These are phyloP conservation scores for Astrocystis sublimbata DNA, from an alignment of 495 filamentous ascomycete genomes.

Conservation along the genomic window DNA sequence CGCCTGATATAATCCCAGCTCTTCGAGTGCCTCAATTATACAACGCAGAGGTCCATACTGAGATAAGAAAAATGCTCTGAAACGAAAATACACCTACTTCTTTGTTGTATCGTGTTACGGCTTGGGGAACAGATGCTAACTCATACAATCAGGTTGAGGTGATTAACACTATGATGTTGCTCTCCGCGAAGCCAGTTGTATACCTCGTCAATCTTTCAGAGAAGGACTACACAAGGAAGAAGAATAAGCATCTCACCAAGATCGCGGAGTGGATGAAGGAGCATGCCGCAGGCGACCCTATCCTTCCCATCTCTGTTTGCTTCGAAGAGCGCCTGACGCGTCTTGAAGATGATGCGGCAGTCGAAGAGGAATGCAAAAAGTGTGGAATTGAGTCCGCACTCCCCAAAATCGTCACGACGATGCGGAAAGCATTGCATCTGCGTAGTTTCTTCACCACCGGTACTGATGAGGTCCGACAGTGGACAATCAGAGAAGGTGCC, in stretches of 20 bases:
- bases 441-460: conserved; percentile 97
- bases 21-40: conserved; percentile 80
- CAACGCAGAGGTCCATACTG: conserved; percentile 76
- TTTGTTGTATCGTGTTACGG: conserved; percentile 26
- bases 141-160: conserved; percentile 74
- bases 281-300: conserved; percentile 80
- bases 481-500: conserved; percentile 94
- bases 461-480: conserved; percentile 95
- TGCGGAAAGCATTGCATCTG: conserved; percentile 88
- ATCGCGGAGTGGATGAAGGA: conserved; percentile 93
- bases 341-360: conserved; percentile 74
- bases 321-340: conserved; percentile 90
- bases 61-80: conserved; percentile 68
- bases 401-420: conserved; percentile 90
- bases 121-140: conserved; percentile 30
- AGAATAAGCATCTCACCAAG: conserved; percentile 97
- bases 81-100: conserved; percentile 46
- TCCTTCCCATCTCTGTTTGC: conserved; percentile 87
- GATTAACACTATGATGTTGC: conserved; percentile 94
- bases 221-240: conserved; percentile 96
- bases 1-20: conserved; percentile 99
- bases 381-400: conserved; percentile 84
- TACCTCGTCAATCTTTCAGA: conserved; percentile 97
- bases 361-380: conserved; percentile 84
- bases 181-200: conserved; percentile 96